Evolutionary conservation across 208 protist species (phyloP), one percentile per base, ranked within the genome.

Genomic region (Trypanosoma conorhini): DNA sequence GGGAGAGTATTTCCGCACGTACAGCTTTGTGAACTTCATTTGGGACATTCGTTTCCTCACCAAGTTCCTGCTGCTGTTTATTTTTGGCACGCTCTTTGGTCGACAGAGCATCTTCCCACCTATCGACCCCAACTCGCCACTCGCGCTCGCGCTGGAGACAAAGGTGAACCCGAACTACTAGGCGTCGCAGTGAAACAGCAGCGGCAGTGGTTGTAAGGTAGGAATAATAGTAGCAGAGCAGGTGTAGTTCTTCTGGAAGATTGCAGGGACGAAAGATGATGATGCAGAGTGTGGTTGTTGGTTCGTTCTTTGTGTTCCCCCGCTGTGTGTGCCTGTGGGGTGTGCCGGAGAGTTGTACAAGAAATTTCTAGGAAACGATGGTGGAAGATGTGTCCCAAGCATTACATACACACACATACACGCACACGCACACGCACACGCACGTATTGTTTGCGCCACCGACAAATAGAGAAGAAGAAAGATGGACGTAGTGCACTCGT

Each of bases 131-230:
- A 80, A 88, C 60, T 92, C 85, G 64, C 91, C 87, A 0, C 80
- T 94, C 35, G 84, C 80, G 4, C 24, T 89, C 30, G 86, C 81
- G 35, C 77, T 96, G 56, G 71, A 88, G 57, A 79, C 84, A 68
- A 94, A 94, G 83, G 73, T 82, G 48, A 96, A 96, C 76, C 91
- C 91, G 26, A 96, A 96, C 82, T 96, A 93, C 70, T 96, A 94
- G 50, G 38, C 24, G 31, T 62, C 54, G 50, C n/a, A 5, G 17
- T 28, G n/a, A 26, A 54, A 26, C 50, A 5, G 50, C 50, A 26
- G 12, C 3, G n/a, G 42, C 10, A 52, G 42, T 19, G 42, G 42
- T n/a, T 54, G 50, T 54, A 54, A 46, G 50, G 4, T 9, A 54
- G 19, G 50, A 54, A 54, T 54, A 9, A 61, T 61, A 61, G 56